These are phyloP conservation scores for Citeromyces siamensis DNA, from an alignment of 1,139 yeast species.

Conservation along the genomic window DNA sequence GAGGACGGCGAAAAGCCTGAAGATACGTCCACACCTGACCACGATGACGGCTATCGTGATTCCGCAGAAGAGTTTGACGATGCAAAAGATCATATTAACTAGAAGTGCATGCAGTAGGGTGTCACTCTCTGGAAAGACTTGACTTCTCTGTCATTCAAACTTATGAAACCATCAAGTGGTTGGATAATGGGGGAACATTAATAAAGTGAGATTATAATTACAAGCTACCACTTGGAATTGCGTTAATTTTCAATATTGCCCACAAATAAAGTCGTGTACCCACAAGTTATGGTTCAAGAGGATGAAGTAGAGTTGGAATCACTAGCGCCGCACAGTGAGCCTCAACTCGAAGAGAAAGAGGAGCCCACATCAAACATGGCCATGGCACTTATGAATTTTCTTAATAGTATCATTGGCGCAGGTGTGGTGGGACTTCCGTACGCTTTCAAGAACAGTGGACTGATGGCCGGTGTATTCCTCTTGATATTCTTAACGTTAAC, in stretches of 20 bases:
- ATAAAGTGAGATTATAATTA: not conserved
- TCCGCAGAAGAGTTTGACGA: conserved; percentile 4
- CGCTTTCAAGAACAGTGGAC: conserved; percentile 73
- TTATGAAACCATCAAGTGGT: no score
- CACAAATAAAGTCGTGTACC: no score
- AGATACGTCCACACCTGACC: not conserved
- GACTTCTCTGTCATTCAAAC: no score
- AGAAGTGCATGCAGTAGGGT: not conserved
- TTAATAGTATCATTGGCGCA: conserved; percentile 87
- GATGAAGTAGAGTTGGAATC: conserved; percentile 11
- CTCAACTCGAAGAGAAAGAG: conserved; percentile 6
- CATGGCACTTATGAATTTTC: conserved; percentile 97
- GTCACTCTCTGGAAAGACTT: no score
- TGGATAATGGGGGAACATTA: no score
- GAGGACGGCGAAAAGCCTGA: not conserved
- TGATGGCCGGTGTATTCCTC: conserved; percentile 58
- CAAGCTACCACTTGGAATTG: not conserved
- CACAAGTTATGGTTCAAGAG: conserved; percentile 13
- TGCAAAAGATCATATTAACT: conserved; percentile 3
- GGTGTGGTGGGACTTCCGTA: conserved; percentile 93
- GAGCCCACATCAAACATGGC: conserved; percentile 36
- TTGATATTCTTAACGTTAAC: conserved; percentile 49
- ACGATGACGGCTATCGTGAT: not conserved
- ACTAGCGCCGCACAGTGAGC: conserved; percentile 1
- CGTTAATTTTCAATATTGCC: not conserved